Conservation (phyloP, 2,329 filamentous ascomycete genomes). For the Cladorrhinum sp. region DNA sequence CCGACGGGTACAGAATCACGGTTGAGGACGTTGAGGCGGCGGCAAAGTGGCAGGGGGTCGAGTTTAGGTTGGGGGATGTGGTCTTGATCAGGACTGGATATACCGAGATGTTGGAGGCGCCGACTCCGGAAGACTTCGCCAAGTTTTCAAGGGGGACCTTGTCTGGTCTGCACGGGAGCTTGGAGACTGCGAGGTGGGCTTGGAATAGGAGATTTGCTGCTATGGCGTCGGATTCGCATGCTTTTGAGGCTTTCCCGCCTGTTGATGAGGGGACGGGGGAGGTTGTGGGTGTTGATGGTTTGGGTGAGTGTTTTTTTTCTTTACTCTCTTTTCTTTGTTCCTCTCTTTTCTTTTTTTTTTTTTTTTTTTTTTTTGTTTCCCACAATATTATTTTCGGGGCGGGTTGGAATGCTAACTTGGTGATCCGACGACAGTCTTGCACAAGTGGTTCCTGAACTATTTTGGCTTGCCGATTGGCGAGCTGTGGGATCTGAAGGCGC, state of each 20-base stretch:
- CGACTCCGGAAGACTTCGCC: slow-evolving; percentile 35
- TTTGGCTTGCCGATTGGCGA: slow-evolving; percentile 56
- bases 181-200: slow-evolving; percentile 60
- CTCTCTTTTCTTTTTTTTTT: too few relatives aligned
- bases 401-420: background rate
- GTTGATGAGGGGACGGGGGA: slow-evolving; percentile 37
- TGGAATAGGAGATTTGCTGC: slow-evolving; percentile 67
- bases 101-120: slow-evolving; percentile 54
- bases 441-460: slow-evolving; percentile 46
- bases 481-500: slow-evolving; percentile 52
- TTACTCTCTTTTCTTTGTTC: too few relatives aligned
- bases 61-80: slow-evolving; percentile 63
- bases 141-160: slow-evolving; percentile 33
- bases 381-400: background rate
- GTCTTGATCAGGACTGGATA: slow-evolving; percentile 63
- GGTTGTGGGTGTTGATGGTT: slow-evolving; percentile 26
- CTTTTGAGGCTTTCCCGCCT: slow-evolving; percentile 63
- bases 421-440: slow-evolving; percentile 37
- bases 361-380: slow-evolving; percentile 1
- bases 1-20: slow-evolving; percentile 52
- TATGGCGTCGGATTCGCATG: slow-evolving; percentile 60
- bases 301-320: slow-evolving; percentile 39
- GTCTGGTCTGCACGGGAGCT: slow-evolving; percentile 43
- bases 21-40: slow-evolving; percentile 54
- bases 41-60: slow-evolving; percentile 57